Evolutionary conservation across 2,329 filamentous ascomycete genomes (phyloP).

Genomic region (Graphilbum sp.): DNA sequence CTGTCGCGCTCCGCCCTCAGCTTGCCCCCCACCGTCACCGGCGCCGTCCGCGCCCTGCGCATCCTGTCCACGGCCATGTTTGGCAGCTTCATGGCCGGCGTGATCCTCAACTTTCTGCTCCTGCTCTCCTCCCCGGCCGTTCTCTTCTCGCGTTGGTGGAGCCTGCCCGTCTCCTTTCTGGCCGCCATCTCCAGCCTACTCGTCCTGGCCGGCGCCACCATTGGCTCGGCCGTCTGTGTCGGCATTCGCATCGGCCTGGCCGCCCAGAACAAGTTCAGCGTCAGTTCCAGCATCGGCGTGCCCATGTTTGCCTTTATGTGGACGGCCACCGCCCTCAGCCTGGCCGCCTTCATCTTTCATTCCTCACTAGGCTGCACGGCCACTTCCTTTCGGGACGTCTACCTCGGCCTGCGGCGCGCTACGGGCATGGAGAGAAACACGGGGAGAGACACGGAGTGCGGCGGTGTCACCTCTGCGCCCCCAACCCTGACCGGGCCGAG

Average conservation of each 20-base stretch:
- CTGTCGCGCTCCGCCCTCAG: constrained; percentile 71
- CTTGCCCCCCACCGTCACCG: constrained; percentile 55
- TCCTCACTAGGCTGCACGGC: no score
- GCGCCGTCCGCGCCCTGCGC: constrained; percentile 58
- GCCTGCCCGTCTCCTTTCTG: constrained; percentile 51
- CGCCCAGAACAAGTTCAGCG: constrained; percentile 57
- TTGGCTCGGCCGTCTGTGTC: constrained; percentile 71
- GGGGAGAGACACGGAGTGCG: no score
- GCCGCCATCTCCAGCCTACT: constrained; percentile 51
- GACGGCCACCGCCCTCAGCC: constrained; percentile 51
- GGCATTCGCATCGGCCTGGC: constrained; percentile 67
- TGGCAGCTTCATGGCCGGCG: constrained; percentile 61
- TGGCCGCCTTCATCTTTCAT: constrained; percentile 28
- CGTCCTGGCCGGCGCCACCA: constrained; percentile 48
- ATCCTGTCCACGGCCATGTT: constrained; percentile 78
- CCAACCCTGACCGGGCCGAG: no score
- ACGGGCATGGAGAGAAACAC: no score
- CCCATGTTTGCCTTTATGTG: constrained; percentile 85
- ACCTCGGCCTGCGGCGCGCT: no score
- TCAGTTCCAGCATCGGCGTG: constrained; percentile 49
- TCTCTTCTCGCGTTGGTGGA: constrained; percentile 37
- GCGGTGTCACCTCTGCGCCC: no score
- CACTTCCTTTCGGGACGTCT: no score
- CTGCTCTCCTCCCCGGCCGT: constrained; percentile 48
- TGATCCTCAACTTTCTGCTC: constrained; percentile 54